A percentile compares a stretch with the other conserved stretches of the same genome.
These are phyloP conservation scores for Carex kokanica DNA, from an alignment of 176 grass and related monocot species.

Conservation along the genomic window DNA sequence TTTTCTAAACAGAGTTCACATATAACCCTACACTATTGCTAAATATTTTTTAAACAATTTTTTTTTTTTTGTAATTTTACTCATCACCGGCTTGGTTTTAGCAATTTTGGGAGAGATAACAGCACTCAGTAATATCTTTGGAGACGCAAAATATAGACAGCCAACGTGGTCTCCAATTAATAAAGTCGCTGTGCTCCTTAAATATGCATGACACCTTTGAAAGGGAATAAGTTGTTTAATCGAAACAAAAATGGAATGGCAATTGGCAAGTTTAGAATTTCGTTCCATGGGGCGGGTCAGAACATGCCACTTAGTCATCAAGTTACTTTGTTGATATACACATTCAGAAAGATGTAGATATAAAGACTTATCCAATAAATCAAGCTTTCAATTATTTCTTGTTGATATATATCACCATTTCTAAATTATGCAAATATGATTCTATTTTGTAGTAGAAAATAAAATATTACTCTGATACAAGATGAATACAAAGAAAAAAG, in stretches of 20 bases:
- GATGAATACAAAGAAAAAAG: too few relatives aligned
- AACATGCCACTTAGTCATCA: neutral
- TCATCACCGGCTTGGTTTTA: neutral
- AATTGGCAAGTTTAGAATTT: neutral
- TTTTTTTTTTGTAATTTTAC: neutral
- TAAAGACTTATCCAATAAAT: too few relatives aligned
- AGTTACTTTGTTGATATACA: neutral
- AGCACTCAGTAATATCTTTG: neutral
- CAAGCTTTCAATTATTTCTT: too few relatives aligned
- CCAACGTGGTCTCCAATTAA: slow-evolving; percentile 20
- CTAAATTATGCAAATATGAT: too few relatives aligned
- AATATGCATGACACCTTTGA: slow-evolving; percentile 14
- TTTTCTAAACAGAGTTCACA: too few relatives aligned
- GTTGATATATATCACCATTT: too few relatives aligned
- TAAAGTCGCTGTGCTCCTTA: slow-evolving; percentile 20
- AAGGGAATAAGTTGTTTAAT: neutral
- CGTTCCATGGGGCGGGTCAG: neutral
- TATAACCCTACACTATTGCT: too few relatives aligned
- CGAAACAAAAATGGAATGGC: neutral
- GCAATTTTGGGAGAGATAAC: neutral
- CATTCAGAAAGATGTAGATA: too few relatives aligned
- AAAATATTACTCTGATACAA: too few relatives aligned
- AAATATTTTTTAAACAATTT: too few relatives aligned
- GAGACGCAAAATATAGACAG: slow-evolving; percentile 20
- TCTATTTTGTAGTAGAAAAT: too few relatives aligned